Conservation (phyloP, 1,284 basidiomycete species). For the Ustilago hordei region DNA sequence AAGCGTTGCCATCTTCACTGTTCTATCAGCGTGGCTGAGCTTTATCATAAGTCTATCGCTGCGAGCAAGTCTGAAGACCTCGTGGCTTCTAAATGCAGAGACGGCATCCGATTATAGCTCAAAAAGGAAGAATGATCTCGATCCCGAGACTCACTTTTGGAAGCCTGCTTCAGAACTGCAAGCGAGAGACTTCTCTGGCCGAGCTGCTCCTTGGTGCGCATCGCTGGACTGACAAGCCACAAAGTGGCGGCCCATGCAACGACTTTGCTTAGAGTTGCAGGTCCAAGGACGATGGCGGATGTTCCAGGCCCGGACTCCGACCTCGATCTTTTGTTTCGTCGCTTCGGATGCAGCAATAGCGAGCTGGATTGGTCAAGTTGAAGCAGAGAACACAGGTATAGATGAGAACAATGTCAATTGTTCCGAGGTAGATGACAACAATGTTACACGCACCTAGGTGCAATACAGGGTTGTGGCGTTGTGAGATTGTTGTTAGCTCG, state of each 20-base stretch:
- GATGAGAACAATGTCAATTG: not conserved
- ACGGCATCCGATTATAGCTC: too few relatives aligned
- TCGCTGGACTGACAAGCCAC: slow-evolving; percentile 1
- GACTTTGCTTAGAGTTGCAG: too few relatives aligned
- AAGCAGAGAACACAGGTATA: not conserved
- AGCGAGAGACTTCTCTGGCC: not conserved
- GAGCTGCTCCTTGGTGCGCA: not conserved
- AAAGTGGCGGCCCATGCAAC: not conserved
- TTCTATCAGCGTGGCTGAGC: too few relatives aligned
- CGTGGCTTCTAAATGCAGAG: too few relatives aligned
- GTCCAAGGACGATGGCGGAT: too few relatives aligned
- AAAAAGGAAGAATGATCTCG: too few relatives aligned
- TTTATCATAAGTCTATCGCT: too few relatives aligned
- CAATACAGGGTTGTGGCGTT: not conserved
- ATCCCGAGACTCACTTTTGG: too few relatives aligned
- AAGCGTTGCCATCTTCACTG: too few relatives aligned
- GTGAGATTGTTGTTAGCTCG: not conserved
- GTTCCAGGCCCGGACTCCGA: not conserved
- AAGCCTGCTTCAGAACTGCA: too few relatives aligned
- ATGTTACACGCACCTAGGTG: not conserved
- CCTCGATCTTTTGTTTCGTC: not conserved
- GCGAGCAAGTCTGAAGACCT: too few relatives aligned
- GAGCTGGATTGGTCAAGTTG: not conserved
- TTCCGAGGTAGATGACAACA: not conserved
- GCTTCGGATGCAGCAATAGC: too few relatives aligned